Base-by-base conservation (phyloP, 2,329 filamentous ascomycete species). In the Diaporthe nobilis region DNA sequence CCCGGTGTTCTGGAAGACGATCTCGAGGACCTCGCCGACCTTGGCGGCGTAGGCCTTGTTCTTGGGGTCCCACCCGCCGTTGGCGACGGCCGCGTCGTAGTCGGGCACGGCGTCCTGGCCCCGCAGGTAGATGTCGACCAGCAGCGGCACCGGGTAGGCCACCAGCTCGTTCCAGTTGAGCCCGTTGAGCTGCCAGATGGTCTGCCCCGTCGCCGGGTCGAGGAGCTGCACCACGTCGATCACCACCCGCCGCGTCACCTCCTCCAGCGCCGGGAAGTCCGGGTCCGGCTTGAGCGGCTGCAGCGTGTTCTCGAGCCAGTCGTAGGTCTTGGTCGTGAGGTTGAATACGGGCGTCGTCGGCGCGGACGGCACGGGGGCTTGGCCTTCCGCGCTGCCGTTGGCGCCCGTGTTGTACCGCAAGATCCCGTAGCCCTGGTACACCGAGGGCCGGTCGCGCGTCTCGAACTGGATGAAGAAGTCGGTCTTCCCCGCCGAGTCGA, bases 11-110 rank as follows among this genome's bases (percentile, higher is more conserved):
- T 71, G 61, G 28, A 76, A 34, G 7, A 91, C 86, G 28, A 90
- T 88, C 73, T 90, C 88, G 4, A 91, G 81, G 0, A 90, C 87
- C 79, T 92, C 90, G 37, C 90, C 90, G 2, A 91, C 79, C 58
- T 85, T 84, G 0, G 88, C 90, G 0, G 90, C 88, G 79, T 87
- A 92, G 0, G 87, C 85, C 15, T 83, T 81, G 0, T 85, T 88
- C 0, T 75, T 78, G 0, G 89, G 89, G 76, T 92, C 90, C 84
- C 88, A 91, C 22, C 89, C 90, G 22, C 83, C 77, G 78, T 91
- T 88, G 17, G 80, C 80, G 0, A 90, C 31, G 0, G 90, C 90
- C 0, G 83, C 85, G 0, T 85, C 83, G 79, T 90, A 91, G 80
- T 90, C 82, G 2, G 90, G 90, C n/a, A 82, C 57, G 42, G 80